Evolutionary conservation across 192 early-diverging fungal genomes (phyloP).

Genomic region (Podochytrium sp.): DNA sequence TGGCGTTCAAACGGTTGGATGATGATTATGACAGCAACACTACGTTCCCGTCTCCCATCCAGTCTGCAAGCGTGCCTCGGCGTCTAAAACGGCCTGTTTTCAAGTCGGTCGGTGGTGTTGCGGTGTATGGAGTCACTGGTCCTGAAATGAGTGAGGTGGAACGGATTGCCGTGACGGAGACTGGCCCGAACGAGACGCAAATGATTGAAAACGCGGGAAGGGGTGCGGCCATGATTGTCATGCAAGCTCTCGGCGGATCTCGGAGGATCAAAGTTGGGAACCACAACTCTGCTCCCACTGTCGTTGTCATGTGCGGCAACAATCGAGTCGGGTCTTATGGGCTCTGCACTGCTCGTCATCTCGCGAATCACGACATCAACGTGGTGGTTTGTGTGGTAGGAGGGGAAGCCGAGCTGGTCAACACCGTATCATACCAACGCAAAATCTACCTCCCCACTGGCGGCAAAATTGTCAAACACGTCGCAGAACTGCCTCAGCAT

Average conservation of each 20-base stretch:
- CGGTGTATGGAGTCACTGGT: slow-evolving; percentile 63
- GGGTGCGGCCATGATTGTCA: slow-evolving; percentile 69
- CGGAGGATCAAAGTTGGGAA: slow-evolving; percentile 77
- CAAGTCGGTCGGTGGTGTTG: slow-evolving; percentile 44
- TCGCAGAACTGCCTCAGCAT: slow-evolving; percentile 61
- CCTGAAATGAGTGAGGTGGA: slow-evolving; percentile 74
- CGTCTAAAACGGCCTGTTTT: slow-evolving; percentile 26
- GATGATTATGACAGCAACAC: not conserved
- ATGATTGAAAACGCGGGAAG: slow-evolving; percentile 83
- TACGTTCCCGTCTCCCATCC: not conserved
- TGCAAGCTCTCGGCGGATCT: slow-evolving; percentile 73
- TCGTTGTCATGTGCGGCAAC: slow-evolving; percentile 77
- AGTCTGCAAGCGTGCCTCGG: not conserved
- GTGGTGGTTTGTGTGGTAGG: slow-evolving; percentile 59
- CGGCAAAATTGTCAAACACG: slow-evolving; percentile 47
- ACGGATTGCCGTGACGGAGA: slow-evolving; percentile 55
- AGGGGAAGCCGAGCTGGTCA: slow-evolving; percentile 44
- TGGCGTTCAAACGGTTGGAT: slow-evolving; percentile 3
- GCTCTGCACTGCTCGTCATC: slow-evolving; percentile 72
- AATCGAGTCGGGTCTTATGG: slow-evolving; percentile 75
- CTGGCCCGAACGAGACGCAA: slow-evolving; percentile 70
- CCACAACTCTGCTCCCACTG: slow-evolving; percentile 72
- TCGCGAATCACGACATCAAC: slow-evolving; percentile 77
- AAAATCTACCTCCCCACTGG: slow-evolving; percentile 53
- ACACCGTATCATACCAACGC: slow-evolving; percentile 49